These are phyloP conservation scores for Backusella tarrabulga DNA, from an alignment of 192 early-diverging fungal species.

Conservation along the genomic window DNA sequence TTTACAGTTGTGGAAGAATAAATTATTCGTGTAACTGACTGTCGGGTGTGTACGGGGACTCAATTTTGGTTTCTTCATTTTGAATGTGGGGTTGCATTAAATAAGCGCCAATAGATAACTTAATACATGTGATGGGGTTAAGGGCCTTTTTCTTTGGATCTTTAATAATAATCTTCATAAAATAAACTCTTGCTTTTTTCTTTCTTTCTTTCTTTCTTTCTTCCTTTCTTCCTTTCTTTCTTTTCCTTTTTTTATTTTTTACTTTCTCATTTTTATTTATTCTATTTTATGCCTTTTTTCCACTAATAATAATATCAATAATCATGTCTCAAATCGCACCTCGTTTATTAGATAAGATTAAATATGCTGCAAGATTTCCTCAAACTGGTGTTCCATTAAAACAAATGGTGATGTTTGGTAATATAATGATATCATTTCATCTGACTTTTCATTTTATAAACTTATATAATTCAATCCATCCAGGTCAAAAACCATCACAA, in stretches of 20 bases:
- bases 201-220: neutral
- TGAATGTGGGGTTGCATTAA: constrained; percentile 9
- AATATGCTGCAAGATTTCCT: constrained; percentile 77
- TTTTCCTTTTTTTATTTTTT: neutral
- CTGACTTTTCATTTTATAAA: neutral
- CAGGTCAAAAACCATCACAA: constrained; percentile 66
- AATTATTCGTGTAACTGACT: neutral
- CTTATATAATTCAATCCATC: neutral
- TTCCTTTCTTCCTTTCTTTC: neutral
- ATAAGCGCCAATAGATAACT: constrained; percentile 1
- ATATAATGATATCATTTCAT: neutral
- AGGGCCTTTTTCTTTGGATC: neutral
- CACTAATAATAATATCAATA: neutral
- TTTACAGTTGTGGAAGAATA: constrained; percentile 47
- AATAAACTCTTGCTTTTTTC: neutral
- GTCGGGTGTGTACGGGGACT: neutral
- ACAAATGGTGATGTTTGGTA: constrained; percentile 92
- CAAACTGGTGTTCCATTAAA: constrained; percentile 93
- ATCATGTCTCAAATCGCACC: constrained; percentile 51
- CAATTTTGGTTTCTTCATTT: neutral
- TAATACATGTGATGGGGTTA: constrained; percentile 6
- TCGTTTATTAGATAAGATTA: constrained; percentile 68
- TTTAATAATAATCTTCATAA: neutral
- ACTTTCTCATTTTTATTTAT: neutral
- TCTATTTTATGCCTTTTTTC: neutral